Conservation (phyloP, 805 yeast species). For the Sungouiella thailandica region DNA sequence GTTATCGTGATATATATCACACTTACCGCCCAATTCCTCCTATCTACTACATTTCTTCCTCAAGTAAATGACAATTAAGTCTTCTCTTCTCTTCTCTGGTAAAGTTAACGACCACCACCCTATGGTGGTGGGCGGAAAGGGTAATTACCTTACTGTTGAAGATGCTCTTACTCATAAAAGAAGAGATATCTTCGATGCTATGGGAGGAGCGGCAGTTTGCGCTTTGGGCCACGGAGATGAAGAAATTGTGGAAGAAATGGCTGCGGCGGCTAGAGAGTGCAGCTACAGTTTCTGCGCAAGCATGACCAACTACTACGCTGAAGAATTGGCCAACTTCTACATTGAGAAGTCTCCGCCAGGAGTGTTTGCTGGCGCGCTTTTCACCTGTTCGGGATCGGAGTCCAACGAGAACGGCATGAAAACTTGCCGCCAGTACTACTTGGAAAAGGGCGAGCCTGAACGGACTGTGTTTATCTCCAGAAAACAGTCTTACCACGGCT, state of each 20-base stretch:
- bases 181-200: constrained; percentile 12
- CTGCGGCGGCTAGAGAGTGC: constrained; percentile 10
- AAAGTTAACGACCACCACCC: constrained; percentile 12
- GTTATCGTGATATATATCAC: too few species aligned
- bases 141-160: constrained; percentile 11
- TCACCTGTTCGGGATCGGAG: constrained; percentile 16
- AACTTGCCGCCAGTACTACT: constrained; percentile 13
- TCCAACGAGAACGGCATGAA: constrained; percentile 16
- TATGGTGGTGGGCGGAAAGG: constrained; percentile 14
- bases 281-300: constrained; percentile 11
- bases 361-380: constrained; percentile 12
- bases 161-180: constrained; percentile 9
- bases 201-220: constrained; percentile 15
- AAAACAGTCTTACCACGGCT: constrained; percentile 15
- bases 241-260: constrained; percentile 10
- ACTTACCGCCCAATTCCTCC: too few species aligned
- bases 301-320: constrained; percentile 13
- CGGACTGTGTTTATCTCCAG: constrained; percentile 10
- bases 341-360: constrained; percentile 13
- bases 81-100: constrained; percentile 11
- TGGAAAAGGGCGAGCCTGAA: constrained; percentile 13
- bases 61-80: constrained; percentile 13
- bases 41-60: too few species aligned
- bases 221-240: constrained; percentile 15
- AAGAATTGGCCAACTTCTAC: constrained; percentile 11